Conservation (phyloP, 83 land plant species). For the Picea abies region DNA sequence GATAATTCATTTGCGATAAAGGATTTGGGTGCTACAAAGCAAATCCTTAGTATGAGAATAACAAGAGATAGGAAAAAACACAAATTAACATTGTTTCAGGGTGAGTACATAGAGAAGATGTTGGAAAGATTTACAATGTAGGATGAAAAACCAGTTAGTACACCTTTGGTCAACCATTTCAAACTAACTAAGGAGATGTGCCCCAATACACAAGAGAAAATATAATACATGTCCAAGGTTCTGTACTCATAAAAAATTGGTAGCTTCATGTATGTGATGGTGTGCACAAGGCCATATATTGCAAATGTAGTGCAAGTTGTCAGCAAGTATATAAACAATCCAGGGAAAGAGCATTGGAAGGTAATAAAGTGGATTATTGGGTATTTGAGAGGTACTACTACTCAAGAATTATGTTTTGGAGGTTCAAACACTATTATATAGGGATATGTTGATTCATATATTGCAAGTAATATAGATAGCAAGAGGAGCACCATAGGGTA, state of each 20-base stretch:
- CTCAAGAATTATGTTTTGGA: not conserved
- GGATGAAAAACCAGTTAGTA: not conserved
- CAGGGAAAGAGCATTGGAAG: not conserved
- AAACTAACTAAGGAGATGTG: not conserved
- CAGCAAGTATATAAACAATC: not conserved
- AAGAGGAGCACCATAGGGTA: conserved; percentile 12
- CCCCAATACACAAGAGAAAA: not conserved
- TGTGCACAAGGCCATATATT: conserved; percentile 9
- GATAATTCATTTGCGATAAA: not conserved
- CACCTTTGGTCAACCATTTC: not conserved
- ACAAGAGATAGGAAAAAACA: too few species aligned
- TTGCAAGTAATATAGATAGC: not conserved
- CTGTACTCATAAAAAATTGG: not conserved
- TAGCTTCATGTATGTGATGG: conserved; percentile 10
- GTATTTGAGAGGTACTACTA: conserved; percentile 15
- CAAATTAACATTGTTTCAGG: not conserved
- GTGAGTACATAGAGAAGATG: not conserved
- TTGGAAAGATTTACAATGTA: not conserved
- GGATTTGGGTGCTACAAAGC: too few species aligned
- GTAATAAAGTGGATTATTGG: not conserved
- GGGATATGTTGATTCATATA: conserved; percentile 14
- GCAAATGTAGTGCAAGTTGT: conserved; percentile 13
- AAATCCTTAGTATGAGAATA: too few species aligned
- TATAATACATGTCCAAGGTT: not conserved
- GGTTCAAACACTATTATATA: not conserved